These are phyloP conservation scores for Phaeotremella fagi DNA, from an alignment of 768 basidiomycete genomes.

Conservation along the genomic window DNA sequence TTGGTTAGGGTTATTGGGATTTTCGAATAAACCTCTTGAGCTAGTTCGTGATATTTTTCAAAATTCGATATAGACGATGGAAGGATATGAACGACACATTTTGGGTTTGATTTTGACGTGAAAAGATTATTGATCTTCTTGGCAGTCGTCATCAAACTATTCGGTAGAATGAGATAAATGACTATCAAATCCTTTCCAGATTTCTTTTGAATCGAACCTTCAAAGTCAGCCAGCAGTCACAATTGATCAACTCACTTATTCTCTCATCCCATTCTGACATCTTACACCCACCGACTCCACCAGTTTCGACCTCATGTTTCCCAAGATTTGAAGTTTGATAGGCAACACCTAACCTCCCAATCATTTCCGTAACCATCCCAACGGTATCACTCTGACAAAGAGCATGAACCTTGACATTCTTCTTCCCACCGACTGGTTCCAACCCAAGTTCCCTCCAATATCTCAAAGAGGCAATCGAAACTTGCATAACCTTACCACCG, in stretches of 20 bases:
- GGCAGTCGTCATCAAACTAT: not conserved
- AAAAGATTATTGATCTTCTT: not conserved
- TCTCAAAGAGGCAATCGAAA: constrained; percentile 20
- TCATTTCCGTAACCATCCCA: constrained; percentile 1
- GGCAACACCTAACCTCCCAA: not conserved
- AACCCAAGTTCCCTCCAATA: constrained; percentile 37
- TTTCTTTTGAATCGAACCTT: not conserved
- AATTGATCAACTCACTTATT: constrained; percentile 6
- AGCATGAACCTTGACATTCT: constrained; percentile 21
- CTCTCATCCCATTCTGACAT: not conserved
- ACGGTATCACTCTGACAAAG: not conserved
- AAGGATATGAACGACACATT: constrained; percentile 11
- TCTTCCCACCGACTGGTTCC: constrained; percentile 33
- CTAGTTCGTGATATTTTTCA: constrained; percentile 3
- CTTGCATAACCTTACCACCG: constrained; percentile 17
- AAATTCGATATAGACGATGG: not conserved
- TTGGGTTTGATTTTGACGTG: not conserved
- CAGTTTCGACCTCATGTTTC: not conserved
- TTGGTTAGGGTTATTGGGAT: constrained; percentile 11
- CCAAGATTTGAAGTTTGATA: not conserved
- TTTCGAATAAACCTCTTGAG: constrained; percentile 25
- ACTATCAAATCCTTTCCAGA: constrained; percentile 3
- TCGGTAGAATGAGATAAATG: constrained; percentile 22
- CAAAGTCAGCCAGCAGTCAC: not conserved
- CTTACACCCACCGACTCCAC: not conserved